Percentiles rank a stretch among this genome's conserved stretches.
These are phyloP conservation scores for Verbascum thapsus DNA, from an alignment of 257 asterid genomes.

Conservation along the genomic window DNA sequence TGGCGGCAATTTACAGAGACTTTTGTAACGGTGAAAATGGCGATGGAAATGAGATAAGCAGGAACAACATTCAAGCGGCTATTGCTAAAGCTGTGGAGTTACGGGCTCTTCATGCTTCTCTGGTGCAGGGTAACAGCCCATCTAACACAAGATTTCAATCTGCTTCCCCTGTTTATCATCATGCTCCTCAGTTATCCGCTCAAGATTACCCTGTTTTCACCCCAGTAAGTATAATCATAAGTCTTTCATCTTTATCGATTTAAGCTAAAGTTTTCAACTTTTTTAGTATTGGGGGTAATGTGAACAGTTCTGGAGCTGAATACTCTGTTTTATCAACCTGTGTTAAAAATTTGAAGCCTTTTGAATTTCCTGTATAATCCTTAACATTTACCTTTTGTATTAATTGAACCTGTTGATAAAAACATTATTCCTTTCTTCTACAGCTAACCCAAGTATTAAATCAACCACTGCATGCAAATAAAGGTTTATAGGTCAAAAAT, in stretches of 20 bases:
- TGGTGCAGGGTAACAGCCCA: slow-evolving; percentile 53
- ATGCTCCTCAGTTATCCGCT: slow-evolving; percentile 46
- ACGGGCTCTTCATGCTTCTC: slow-evolving; percentile 64
- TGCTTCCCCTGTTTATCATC: slow-evolving; percentile 54
- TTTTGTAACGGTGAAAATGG: slow-evolving; percentile 7
- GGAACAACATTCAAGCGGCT: slow-evolving; percentile 54
- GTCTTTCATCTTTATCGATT: background rate
- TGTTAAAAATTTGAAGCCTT: slow-evolving; percentile 17
- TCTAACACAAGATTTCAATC: slow-evolving; percentile 36
- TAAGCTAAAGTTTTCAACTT: background rate
- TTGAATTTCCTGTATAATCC: background rate
- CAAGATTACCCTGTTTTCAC: slow-evolving; percentile 72
- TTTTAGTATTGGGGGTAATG: background rate
- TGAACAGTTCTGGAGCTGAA: background rate
- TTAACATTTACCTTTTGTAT: slow-evolving; percentile 1
- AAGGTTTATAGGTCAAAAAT: slow-evolving; percentile 29
- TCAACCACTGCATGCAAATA: slow-evolving; percentile 32
- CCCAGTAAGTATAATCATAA: slow-evolving; percentile 45
- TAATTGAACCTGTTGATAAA: slow-evolving; percentile 2
- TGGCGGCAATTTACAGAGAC: slow-evolving; percentile 42
- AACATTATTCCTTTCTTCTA: background rate
- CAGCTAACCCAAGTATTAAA: slow-evolving; percentile 13
- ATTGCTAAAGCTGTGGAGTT: slow-evolving; percentile 66
- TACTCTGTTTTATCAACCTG: background rate
- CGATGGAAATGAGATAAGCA: slow-evolving; percentile 30